phyloP scores from a whole-genome alignment of 164 flowering plant species.

The Annona cherimola region DNA sequence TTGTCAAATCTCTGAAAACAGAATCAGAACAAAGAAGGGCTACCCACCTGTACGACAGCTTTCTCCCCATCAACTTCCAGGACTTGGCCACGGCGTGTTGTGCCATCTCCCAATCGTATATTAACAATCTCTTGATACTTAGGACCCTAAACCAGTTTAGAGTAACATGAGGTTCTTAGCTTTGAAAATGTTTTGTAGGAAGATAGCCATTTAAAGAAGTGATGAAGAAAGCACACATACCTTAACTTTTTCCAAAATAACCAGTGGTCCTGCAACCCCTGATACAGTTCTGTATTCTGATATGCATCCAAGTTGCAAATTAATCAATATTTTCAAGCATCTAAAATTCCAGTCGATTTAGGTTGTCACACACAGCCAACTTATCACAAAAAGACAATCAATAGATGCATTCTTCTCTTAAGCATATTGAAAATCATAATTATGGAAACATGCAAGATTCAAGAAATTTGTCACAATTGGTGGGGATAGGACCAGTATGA shows the following conservation, averaged over 20 bases:
- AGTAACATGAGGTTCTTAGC: neutral
- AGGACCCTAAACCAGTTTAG: constrained; percentile 56
- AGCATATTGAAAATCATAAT: neutral
- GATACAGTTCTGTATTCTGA: constrained; percentile 96
- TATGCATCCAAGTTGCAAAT: constrained; percentile 1
- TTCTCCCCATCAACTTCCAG: constrained; percentile 99
- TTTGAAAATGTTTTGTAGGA: neutral
- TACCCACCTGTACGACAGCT: constrained; percentile 89
- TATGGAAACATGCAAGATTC: neutral
- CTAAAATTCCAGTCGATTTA: neutral
- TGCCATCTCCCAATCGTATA: constrained; percentile 95
- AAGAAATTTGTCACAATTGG: too few relatives aligned
- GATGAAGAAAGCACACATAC: constrained; percentile 25
- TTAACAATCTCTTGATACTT: constrained; percentile 96
- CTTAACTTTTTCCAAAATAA: constrained; percentile 98
- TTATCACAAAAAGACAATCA: neutral
- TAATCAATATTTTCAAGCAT: neutral
- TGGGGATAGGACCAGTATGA: too few relatives aligned
- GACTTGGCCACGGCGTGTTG: constrained; percentile 93
- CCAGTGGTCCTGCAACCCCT: constrained; percentile 97
- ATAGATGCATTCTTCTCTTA: neutral
- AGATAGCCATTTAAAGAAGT: neutral
- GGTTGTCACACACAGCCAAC: neutral
- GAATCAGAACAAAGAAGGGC: neutral
- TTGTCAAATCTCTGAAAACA: neutral